These are phyloP conservation scores for Schwanniomyces yamadae DNA, from an alignment of 805 yeast genomes.

Conservation along the genomic window DNA sequence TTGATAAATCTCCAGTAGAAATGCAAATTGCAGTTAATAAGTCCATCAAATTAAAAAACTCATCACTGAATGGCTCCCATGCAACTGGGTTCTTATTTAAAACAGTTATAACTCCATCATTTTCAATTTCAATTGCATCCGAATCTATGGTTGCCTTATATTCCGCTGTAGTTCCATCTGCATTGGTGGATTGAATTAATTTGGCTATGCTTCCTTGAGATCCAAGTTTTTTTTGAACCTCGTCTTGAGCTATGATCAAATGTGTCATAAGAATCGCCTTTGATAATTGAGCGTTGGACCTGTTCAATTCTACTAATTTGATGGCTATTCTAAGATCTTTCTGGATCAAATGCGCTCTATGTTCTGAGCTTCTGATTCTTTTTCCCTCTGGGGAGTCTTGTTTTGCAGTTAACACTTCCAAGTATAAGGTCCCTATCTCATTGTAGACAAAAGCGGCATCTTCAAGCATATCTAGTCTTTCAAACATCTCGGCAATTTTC, in stretches of 20 bases:
- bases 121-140: slow-evolving; percentile 14
- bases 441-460: slow-evolving; percentile 69
- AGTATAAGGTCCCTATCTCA: slow-evolving; percentile 61
- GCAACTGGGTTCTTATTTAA: slow-evolving; percentile 44
- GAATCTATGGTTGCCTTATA: slow-evolving; percentile 16
- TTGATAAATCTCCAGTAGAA: slow-evolving; percentile 62
- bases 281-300: slow-evolving; percentile 45
- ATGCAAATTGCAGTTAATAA: slow-evolving; percentile 69
- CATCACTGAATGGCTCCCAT: slow-evolving; percentile 76
- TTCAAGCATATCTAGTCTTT: slow-evolving; percentile 56
- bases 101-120: slow-evolving; percentile 16
- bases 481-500: slow-evolving; percentile 85
- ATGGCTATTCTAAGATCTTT: slow-evolving; percentile 69
- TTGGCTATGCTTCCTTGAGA: slow-evolving; percentile 7
- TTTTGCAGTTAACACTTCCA: slow-evolving; percentile 46
- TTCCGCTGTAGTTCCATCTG: slow-evolving; percentile 6
- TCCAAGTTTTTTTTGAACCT: slow-evolving; percentile 47
- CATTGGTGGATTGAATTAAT: slow-evolving; percentile 2
- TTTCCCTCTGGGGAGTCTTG: slow-evolving; percentile 26
- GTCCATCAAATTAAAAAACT: slow-evolving; percentile 76
- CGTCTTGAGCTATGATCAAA: slow-evolving; percentile 63
- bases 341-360: slow-evolving; percentile 60
- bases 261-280: slow-evolving; percentile 63
- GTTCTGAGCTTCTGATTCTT: slow-evolving; percentile 20
- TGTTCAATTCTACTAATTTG: slow-evolving; percentile 60